phyloP scores from a whole-genome alignment of 306 rosid species.

The Pyrus betulifolia region DNA sequence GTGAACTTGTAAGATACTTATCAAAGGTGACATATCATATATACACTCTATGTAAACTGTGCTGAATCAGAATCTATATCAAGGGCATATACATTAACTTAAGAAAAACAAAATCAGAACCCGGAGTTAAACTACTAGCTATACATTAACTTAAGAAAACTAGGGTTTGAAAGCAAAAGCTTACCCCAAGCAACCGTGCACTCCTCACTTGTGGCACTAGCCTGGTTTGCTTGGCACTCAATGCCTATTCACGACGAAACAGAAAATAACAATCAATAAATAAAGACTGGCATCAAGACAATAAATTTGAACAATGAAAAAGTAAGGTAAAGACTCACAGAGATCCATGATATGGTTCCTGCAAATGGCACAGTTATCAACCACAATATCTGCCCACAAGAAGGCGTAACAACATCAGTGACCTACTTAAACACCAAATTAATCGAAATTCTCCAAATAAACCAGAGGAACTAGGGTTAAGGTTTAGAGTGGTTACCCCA shows the following conservation, averaged over 20 bases:
- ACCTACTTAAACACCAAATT: neutral
- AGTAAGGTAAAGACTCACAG: conserved; percentile 33
- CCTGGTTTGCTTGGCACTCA: conserved; percentile 98
- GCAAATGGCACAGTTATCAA: conserved; percentile 94
- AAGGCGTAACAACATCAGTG: neutral
- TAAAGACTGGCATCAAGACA: neutral
- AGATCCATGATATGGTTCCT: conserved; percentile 99
- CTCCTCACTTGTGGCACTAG: conserved; percentile 97
- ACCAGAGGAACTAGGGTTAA: conserved; percentile 20
- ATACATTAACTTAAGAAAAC: neutral
- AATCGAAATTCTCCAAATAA: neutral
- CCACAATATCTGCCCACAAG: conserved; percentile 64
- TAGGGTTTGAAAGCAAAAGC: conserved; percentile 2
- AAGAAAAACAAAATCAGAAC: neutral
- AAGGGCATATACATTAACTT: neutral
- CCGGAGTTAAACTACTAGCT: neutral
- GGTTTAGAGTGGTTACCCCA: conserved; percentile 56
- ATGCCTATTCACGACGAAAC: conserved; percentile 44
- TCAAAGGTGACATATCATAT: too few species aligned
- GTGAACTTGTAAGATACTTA: too few species aligned
- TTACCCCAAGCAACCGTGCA: conserved; percentile 99
- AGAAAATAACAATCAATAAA: neutral
- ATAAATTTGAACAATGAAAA: neutral
- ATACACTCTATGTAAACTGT: neutral
- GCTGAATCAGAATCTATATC: neutral